A percentile compares a stretch with the other conserved stretches of the same genome.
Conservation (phyloP, 2,329 filamentous ascomycete species). For the Colletotrichum eremochloae region DNA sequence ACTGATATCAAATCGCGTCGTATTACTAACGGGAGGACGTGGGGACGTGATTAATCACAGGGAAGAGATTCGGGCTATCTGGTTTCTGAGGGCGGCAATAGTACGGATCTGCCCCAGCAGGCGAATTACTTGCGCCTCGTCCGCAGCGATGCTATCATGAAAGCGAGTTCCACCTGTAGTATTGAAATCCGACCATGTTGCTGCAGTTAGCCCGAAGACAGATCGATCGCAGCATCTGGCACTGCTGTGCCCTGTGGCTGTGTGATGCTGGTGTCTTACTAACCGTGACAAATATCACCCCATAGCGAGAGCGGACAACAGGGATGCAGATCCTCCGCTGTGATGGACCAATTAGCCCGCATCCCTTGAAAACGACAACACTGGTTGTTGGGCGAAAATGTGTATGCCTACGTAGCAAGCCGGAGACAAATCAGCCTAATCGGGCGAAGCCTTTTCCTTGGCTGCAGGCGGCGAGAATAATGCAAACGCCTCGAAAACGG, state of each 20-base stretch:
- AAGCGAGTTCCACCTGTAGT: too few species aligned
- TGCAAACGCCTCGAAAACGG: too few species aligned
- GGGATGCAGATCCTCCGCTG: background rate
- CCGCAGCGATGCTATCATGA: background rate
- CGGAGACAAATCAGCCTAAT: background rate
- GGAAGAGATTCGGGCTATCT: background rate
- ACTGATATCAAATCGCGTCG: background rate
- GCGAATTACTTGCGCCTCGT: background rate
- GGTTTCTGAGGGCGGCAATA: too few species aligned
- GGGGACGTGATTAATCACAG: background rate
- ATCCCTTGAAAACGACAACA: background rate
- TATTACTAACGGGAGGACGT: background rate
- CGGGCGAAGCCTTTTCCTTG: background rate
- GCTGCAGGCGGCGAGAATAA: background rate
- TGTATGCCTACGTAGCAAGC: background rate
- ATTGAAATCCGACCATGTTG: background rate
- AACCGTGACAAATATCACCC: background rate
- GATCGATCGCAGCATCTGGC: background rate
- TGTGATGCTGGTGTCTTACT: background rate
- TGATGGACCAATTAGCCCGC: background rate
- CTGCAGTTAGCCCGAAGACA: background rate
- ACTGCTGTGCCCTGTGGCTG: constrained; percentile 3
- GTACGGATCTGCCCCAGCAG: background rate
- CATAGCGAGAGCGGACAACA: background rate
- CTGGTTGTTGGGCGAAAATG: background rate